These are phyloP conservation scores for Xylaria sp. DNA, from an alignment of 2,329 filamentous ascomycete genomes.

Conservation along the genomic window DNA sequence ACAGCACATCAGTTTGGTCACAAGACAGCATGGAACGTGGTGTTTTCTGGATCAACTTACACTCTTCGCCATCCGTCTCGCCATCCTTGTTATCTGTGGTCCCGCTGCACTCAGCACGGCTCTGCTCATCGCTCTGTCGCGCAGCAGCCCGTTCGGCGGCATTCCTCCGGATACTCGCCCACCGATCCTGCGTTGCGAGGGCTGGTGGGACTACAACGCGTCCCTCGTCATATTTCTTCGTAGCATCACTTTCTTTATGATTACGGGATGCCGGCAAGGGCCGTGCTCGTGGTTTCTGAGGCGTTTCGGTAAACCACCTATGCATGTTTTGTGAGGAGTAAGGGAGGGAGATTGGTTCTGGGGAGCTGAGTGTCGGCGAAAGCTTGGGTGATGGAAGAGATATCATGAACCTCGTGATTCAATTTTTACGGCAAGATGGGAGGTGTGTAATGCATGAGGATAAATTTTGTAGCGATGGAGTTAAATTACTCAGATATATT, in stretches of 20 bases:
- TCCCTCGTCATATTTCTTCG: constrained; percentile 48
- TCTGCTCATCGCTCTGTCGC: constrained; percentile 73
- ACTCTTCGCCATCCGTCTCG: constrained; percentile 87
- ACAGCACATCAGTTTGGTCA: constrained; percentile 43
- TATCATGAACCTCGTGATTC: too few relatives aligned
- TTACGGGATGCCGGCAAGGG: too few relatives aligned
- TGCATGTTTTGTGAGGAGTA: too few relatives aligned
- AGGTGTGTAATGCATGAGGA: too few relatives aligned
- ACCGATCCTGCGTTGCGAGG: constrained; percentile 75
- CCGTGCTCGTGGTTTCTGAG: too few relatives aligned
- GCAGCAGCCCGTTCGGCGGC: constrained; percentile 84
- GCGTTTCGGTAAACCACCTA: too few relatives aligned
- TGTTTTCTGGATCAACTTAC: constrained; percentile 45
- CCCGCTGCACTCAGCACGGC: constrained; percentile 66
- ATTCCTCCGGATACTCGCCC: constrained; percentile 96
- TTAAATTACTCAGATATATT: too few relatives aligned
- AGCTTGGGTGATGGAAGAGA: too few relatives aligned
- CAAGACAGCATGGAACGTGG: not conserved
- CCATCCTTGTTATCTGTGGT: constrained; percentile 73
- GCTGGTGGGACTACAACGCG: constrained; percentile 48
- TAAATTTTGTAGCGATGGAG: too few relatives aligned
- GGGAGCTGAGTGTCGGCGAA: too few relatives aligned
- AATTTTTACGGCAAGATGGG: too few relatives aligned
- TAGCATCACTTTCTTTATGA: constrained; percentile 35
- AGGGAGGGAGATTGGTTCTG: too few relatives aligned